Evolutionary conservation across 2,329 filamentous ascomycete species (phyloP).

Genomic region (Calonectria pseudoreteaudii): DNA sequence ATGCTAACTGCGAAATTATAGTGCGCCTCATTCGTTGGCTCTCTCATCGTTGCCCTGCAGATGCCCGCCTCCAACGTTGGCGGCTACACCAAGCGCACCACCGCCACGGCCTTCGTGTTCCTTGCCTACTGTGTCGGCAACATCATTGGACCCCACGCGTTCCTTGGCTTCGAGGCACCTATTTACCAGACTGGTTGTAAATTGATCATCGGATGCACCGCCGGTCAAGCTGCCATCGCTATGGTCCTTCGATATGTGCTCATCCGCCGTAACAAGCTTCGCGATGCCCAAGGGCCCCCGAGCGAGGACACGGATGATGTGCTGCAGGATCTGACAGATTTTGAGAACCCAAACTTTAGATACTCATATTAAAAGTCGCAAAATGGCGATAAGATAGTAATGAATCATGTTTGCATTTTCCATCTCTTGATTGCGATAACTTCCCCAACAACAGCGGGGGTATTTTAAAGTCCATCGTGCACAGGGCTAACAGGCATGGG

Average conservation of each 20-base stretch:
- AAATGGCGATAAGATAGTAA: not conserved
- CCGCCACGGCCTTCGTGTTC: conserved; percentile 60
- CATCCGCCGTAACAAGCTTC: conserved; percentile 40
- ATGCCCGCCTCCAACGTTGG: conserved; percentile 63
- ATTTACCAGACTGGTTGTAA: conserved; percentile 66
- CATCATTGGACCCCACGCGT: conserved; percentile 49
- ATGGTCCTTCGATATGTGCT: conserved; percentile 34
- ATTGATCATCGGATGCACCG: conserved; percentile 40
- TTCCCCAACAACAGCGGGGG: too few relatives aligned
- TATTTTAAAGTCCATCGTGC: not conserved
- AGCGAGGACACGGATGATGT: conserved; percentile 31
- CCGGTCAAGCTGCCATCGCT: conserved; percentile 35
- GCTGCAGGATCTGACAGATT: conserved; percentile 43
- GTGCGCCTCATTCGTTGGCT: conserved; percentile 61
- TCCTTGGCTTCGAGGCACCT: conserved; percentile 58
- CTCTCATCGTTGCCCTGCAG: conserved; percentile 66
- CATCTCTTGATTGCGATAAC: not conserved
- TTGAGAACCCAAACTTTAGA: conserved; percentile 44
- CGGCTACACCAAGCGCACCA: conserved; percentile 62
- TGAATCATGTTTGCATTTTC: not conserved
- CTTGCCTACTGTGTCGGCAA: conserved; percentile 55
- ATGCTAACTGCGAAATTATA: conserved; percentile 6
- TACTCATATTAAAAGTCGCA: conserved; percentile 36
- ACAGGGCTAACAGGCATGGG: not conserved
- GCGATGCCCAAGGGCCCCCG: conserved; percentile 37